phyloP scores from a whole-genome alignment of 306 rosid species.

The Astragalus glycyphyllos region DNA sequence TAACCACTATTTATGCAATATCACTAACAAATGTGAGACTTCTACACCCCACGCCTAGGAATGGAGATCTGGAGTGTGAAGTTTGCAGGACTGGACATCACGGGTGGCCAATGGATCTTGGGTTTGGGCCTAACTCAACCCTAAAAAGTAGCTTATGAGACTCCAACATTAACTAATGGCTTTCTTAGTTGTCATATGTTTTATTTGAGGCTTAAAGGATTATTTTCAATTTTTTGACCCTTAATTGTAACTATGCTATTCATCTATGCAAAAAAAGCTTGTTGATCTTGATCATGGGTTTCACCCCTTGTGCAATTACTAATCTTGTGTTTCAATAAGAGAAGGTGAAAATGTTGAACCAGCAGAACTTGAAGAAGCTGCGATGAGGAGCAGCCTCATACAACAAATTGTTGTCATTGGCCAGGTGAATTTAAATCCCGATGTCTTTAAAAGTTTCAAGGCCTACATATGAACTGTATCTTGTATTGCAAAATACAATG shows the following conservation, averaged over 20 bases:
- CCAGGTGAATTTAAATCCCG: conserved; percentile 60
- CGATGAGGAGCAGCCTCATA: conserved; percentile 75
- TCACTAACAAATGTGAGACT: too few relatives aligned
- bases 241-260: neutral
- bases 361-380: conserved; percentile 83
- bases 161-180: neutral
- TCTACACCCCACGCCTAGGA: too few relatives aligned
- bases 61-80: too few relatives aligned
- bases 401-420: conserved; percentile 87
- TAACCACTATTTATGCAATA: too few relatives aligned
- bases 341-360: conserved; percentile 95
- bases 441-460: conserved; percentile 16
- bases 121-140: too few relatives aligned
- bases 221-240: neutral
- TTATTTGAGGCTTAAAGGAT: neutral
- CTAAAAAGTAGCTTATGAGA: too few relatives aligned
- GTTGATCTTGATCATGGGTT: neutral
- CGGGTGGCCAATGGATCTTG: too few relatives aligned
- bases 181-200: neutral
- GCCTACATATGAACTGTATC: conserved; percentile 22
- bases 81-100: too few relatives aligned
- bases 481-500: neutral
- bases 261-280: conserved; percentile 12
- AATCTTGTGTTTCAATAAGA: conserved; percentile 37
- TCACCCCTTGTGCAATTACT: conserved; percentile 13